Conservation (phyloP, 1,284 basidiomycete genomes). For the Coriolopsis trogii region DNA sequence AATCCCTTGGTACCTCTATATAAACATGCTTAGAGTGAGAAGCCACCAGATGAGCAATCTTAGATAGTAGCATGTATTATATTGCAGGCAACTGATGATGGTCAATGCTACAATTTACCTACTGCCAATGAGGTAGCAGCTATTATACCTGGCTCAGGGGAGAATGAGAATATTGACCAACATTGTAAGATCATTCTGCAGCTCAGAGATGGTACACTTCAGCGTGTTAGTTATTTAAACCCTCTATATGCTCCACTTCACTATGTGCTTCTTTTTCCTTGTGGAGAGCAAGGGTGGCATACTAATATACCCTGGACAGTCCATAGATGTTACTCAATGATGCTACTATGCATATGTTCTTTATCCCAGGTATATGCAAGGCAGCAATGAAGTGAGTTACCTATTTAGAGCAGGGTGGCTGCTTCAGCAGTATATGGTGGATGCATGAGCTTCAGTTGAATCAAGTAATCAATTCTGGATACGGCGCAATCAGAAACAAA, state of each 20-base stretch:
- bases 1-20: slow-evolving; percentile 2
- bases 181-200: slow-evolving; percentile 20
- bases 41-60: background rate
- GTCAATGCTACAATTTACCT: slow-evolving; percentile 30
- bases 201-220: slow-evolving; percentile 24
- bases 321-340: slow-evolving; percentile 29
- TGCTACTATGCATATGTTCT: slow-evolving; percentile 38
- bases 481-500: slow-evolving; percentile 37
- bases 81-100: slow-evolving; percentile 10
- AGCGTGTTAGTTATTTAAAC: slow-evolving; percentile 41
- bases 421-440: slow-evolving; percentile 43
- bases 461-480: slow-evolving; percentile 28
- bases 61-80: background rate
- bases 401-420: slow-evolving; percentile 42
- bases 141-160: slow-evolving; percentile 27
- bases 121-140: slow-evolving; percentile 33
- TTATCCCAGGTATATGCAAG: slow-evolving; percentile 29
- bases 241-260: slow-evolving; percentile 40
- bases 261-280: slow-evolving; percentile 44
- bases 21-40: background rate
- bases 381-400: slow-evolving; percentile 24
- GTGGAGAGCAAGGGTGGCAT: slow-evolving; percentile 45
- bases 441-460: slow-evolving; percentile 36
- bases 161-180: background rate
- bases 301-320: slow-evolving; percentile 22